A percentile compares a stretch with the other conserved stretches of the same genome.
These are phyloP conservation scores for Silene noctiflora DNA, from an alignment of 179 eudicot species.

Conservation along the genomic window DNA sequence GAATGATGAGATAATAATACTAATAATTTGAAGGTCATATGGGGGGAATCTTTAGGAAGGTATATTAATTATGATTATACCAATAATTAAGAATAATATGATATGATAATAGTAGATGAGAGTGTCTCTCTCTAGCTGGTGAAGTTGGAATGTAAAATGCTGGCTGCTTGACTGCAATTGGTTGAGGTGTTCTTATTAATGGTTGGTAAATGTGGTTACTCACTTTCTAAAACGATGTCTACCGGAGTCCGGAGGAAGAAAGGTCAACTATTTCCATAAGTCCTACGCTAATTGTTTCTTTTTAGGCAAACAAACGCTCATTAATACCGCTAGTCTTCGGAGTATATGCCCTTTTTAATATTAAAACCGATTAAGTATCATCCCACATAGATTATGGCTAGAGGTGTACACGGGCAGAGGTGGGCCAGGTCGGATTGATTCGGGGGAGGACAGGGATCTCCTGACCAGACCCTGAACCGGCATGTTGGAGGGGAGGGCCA, in stretches of 20 bases:
- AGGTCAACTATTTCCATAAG: constrained; percentile 17
- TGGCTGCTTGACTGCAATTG: constrained; percentile 2
- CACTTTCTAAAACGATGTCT: too few species aligned
- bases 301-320: too few species aligned
- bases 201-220: background rate
- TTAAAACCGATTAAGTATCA: too few species aligned
- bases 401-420: too few species aligned
- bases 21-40: background rate
- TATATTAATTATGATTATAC: background rate
- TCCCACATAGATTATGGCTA: too few species aligned
- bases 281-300: too few species aligned
- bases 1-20: background rate
- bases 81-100: background rate
- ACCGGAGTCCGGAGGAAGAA: background rate
- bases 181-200: background rate
- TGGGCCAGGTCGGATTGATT: too few species aligned
- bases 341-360: too few species aligned
- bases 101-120: background rate
- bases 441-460: too few species aligned
- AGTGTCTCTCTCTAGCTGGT: constrained; percentile 8
- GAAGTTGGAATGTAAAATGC: background rate
- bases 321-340: too few species aligned
- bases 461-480: too few species aligned
- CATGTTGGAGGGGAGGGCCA: too few species aligned
- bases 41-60: constrained; percentile 13